phyloP scores from a whole-genome alignment of 2,329 filamentous ascomycete species.

The Botrytis byssoidea region DNA sequence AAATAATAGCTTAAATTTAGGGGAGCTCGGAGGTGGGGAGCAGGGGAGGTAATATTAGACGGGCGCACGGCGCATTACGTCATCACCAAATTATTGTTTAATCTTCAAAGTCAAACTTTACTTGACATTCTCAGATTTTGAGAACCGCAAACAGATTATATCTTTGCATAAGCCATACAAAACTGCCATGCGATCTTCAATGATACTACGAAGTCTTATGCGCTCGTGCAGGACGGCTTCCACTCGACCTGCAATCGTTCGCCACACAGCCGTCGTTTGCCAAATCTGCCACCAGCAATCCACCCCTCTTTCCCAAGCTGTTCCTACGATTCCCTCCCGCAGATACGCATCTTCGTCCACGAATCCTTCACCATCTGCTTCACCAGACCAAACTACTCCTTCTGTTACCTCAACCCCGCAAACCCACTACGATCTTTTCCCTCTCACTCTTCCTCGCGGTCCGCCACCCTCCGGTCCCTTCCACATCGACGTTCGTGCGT shows the following conservation, averaged over 20 bases:
- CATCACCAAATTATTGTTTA: not conserved
- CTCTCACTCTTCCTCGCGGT: slow-evolving; percentile 69
- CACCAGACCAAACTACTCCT: not conserved
- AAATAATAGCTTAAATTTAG: not conserved
- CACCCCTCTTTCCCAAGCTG: not conserved
- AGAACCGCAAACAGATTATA: not conserved
- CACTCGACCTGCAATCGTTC: not conserved
- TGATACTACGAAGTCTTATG: not conserved
- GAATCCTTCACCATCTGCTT: not conserved
- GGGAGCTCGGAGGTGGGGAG: not conserved
- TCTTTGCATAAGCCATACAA: not conserved
- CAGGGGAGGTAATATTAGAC: not conserved
- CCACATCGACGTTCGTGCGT: slow-evolving; percentile 63
- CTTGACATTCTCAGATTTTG: not conserved
- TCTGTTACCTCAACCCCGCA: slow-evolving; percentile 28
- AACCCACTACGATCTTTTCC: slow-evolving; percentile 88
- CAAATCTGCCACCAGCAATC: slow-evolving; percentile 11
- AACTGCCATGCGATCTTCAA: slow-evolving; percentile 9
- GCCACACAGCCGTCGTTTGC: not conserved
- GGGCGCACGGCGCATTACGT: not conserved
- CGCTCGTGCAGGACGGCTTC: slow-evolving; percentile 2
- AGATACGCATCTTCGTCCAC: slow-evolving; percentile 4
- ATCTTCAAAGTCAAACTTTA: not conserved
- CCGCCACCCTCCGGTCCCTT: slow-evolving; percentile 79
- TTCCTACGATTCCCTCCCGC: not conserved